phyloP scores from a whole-genome alignment of 495 filamentous ascomycete genomes.

The Hypoxylon cercidicola region DNA sequence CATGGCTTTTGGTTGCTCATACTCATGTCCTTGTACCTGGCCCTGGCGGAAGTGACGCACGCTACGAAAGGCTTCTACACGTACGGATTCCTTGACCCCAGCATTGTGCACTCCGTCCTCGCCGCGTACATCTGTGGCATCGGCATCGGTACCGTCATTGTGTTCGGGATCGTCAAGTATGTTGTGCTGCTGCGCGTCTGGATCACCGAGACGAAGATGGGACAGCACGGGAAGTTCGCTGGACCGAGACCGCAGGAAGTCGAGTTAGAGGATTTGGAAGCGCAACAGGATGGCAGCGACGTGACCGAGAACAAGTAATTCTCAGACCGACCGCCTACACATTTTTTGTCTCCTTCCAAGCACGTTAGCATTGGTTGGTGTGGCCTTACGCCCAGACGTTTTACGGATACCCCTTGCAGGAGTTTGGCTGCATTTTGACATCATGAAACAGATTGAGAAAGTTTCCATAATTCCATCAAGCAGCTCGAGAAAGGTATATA shows the following conservation, averaged over 20 bases:
- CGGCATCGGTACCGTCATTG: constrained; percentile 66
- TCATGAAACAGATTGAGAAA: not conserved
- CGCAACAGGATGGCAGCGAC: too few species aligned
- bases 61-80: constrained; percentile 76
- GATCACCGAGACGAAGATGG: constrained; percentile 63
- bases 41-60: constrained; percentile 76
- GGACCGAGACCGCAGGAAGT: not conserved
- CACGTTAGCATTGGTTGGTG: not conserved
- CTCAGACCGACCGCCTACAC: too few species aligned
- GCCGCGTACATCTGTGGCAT: constrained; percentile 72
- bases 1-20: constrained; percentile 68
- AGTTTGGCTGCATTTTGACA: constrained; percentile 3
- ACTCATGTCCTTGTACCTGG: constrained; percentile 75
- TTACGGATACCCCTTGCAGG: constrained; percentile 12
- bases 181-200: constrained; percentile 59
- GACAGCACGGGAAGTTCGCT: constrained; percentile 57
- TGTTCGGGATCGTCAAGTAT: constrained; percentile 67
- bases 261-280: constrained; percentile 11
- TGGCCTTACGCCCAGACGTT: not conserved
- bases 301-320: too few species aligned
- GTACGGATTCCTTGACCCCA: constrained; percentile 76
- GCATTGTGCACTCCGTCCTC: constrained; percentile 52
- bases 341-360: too few species aligned
- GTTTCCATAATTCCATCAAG: not conserved
- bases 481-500: not conserved